Conservation (phyloP, 805 yeast genomes). For the Sugiyamaella boreocaroliniensis region DNA sequence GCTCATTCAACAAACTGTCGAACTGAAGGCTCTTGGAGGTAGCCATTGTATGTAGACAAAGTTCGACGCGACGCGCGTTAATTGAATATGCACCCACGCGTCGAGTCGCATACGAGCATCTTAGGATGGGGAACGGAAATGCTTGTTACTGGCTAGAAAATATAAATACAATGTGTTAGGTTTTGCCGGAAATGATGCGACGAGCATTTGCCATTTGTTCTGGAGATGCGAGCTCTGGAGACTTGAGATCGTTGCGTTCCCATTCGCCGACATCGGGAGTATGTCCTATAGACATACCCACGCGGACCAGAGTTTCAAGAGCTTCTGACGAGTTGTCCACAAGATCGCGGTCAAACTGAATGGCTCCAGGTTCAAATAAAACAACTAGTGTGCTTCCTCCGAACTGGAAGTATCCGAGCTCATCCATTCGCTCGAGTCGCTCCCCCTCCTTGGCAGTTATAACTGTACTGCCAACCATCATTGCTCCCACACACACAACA, state of each 20-base stretch:
- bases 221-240: constrained; percentile 7
- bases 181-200: constrained; percentile 9
- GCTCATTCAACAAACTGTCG: background rate
- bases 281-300: constrained; percentile 92
- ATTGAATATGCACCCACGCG: too few relatives aligned
- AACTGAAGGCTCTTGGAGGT: background rate
- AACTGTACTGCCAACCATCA: constrained; percentile 95
- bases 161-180: background rate
- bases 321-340: constrained; percentile 56
- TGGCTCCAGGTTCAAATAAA: constrained; percentile 43
- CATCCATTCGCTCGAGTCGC: constrained; percentile 60
- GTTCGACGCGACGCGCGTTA: background rate
- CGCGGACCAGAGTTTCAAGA: constrained; percentile 77
- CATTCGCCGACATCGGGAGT: constrained; percentile 43
- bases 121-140: too few relatives aligned
- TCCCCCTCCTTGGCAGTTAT: constrained; percentile 61
- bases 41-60: background rate
- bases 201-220: constrained; percentile 10
- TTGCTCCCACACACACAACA: constrained; percentile 86
- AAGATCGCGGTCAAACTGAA: constrained; percentile 66
- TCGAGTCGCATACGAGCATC: too few relatives aligned
- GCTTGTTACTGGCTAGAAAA: background rate
- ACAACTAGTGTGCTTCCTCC: constrained; percentile 87
- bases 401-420: constrained; percentile 89
- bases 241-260: constrained; percentile 36